phyloP scores from a whole-genome alignment of 352 stramenopile species.

The Pelagophyceae sp. region DNA sequence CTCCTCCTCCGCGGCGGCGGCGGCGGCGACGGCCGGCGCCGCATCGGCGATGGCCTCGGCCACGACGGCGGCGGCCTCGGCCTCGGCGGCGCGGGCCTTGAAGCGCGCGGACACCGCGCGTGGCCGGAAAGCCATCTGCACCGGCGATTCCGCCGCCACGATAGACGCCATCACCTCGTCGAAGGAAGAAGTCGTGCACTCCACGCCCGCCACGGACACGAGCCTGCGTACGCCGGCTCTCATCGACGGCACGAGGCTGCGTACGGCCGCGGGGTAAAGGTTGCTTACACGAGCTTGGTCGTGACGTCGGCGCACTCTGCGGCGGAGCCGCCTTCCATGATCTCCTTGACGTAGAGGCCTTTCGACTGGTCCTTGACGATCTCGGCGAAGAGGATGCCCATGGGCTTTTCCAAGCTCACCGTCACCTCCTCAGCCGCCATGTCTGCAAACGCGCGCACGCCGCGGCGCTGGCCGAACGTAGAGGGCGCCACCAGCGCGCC shows the following conservation, averaged over 20 bases:
- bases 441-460: too few species aligned
- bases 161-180: constrained; percentile 32
- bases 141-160: constrained; percentile 18
- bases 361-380: constrained; percentile 12
- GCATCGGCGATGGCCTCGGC: neutral
- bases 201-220: constrained; percentile 15
- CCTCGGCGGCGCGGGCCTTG: neutral
- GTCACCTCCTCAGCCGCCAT: too few species aligned
- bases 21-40: neutral
- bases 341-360: constrained; percentile 29
- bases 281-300: neutral
- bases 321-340: constrained; percentile 29
- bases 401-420: constrained; percentile 31
- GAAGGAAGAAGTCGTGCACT: constrained; percentile 29
- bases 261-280: too few species aligned
- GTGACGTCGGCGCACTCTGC: neutral
- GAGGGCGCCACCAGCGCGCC: too few species aligned
- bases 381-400: constrained; percentile 35
- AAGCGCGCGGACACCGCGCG: neutral
- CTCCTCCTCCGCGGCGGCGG: too few species aligned
- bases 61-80: neutral
- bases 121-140: constrained; percentile 25
- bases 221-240: neutral
- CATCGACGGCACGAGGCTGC: too few species aligned
- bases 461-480: too few species aligned